Conservation (phyloP, 2,329 filamentous ascomycete species). For the Fusarium sp. region DNA sequence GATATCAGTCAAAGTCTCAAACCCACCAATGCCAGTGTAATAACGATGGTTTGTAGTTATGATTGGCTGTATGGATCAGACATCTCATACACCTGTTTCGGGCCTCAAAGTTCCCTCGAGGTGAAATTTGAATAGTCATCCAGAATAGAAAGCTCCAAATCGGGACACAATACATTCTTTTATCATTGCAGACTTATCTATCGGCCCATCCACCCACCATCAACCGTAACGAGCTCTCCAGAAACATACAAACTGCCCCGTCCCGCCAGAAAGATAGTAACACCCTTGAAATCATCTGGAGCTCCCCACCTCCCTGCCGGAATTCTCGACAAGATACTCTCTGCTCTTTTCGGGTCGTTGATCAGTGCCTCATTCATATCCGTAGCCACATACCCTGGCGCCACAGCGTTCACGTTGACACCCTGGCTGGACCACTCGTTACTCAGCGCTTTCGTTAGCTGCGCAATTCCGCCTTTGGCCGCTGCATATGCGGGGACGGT, state of each 20-base stretch:
- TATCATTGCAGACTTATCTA: too few relatives aligned
- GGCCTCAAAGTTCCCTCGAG: too few relatives aligned
- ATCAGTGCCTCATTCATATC: slow-evolving; percentile 92
- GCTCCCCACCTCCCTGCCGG: slow-evolving; percentile 86
- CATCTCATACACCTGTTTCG: too few relatives aligned
- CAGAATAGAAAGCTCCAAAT: too few relatives aligned
- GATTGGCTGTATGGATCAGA: too few relatives aligned
- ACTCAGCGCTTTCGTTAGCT: slow-evolving; percentile 86
- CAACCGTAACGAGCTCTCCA: slow-evolving; percentile 84
- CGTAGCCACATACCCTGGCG: slow-evolving; percentile 89
- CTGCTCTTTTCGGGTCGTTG: slow-evolving; percentile 75
- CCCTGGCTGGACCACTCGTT: slow-evolving; percentile 89
- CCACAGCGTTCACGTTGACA: slow-evolving; percentile 87
- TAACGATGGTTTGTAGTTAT: too few relatives aligned
- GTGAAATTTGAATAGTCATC: too few relatives aligned
- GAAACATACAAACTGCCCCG: slow-evolving; percentile 82
- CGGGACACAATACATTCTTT: too few relatives aligned
- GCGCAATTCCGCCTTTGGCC: slow-evolving; percentile 85
- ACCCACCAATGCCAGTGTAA: too few relatives aligned
- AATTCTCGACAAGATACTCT: slow-evolving; percentile 82
- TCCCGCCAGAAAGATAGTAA: slow-evolving; percentile 81
- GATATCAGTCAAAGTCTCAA: too few relatives aligned
- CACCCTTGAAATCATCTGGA: slow-evolving; percentile 89
- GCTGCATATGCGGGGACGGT: slow-evolving; percentile 91
- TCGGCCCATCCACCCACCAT: slow-evolving; percentile 73